Evolutionary conservation across 2,329 filamentous ascomycete genomes (phyloP), one percentile per base, ranked within the genome.

Genomic region (Stagonosporopsis chrysanthemi): DNA sequence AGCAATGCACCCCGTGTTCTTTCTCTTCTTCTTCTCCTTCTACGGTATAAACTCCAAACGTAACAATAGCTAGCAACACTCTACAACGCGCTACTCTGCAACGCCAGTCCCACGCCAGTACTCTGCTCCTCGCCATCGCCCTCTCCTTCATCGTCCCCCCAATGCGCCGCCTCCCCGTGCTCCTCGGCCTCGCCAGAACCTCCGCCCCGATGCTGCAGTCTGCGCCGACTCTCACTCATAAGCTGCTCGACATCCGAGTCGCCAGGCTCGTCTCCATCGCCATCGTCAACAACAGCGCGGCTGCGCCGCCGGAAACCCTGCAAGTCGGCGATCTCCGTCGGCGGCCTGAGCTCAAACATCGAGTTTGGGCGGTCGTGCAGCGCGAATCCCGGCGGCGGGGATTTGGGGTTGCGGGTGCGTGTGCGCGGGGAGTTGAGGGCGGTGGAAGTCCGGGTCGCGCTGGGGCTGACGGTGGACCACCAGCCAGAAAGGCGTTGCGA

Each of bases 271-370:
- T 48, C 46, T 35, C 52, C 49, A 29, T 63, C 64, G 7, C 61
- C 63, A 14, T 62, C 61, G 56, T 82, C 80, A 58, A 81, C 79
- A 47, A 83, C 81, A 0, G 82, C 80, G 15, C 76, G 68, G 49
- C 76, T 80, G 63, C 82, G 80, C 47, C 80, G 62, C 36, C 75
- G 70, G 1, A 82, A 57, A 33, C 51, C 64, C 8, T 63, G 61
- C 2, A 71, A 15, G 24, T 67, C 54, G 14, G 45, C 58, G 15
- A 70, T 41, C 9, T 66, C 69, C n/a, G 55, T 69, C 12, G 70
- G 64, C 11, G 67, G 62, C 0, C 74, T 64, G 6, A 77, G 68
- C 46, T 78, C 75, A 42, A 75, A 74, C 75, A 78, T 77, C 1
- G 66, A 70, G 8, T 66, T 63, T 0, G 75, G 73, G 2, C 75